Evolutionary conservation across 345 rosid species (phyloP).

Genomic region (Microthlaspi erraticum): DNA sequence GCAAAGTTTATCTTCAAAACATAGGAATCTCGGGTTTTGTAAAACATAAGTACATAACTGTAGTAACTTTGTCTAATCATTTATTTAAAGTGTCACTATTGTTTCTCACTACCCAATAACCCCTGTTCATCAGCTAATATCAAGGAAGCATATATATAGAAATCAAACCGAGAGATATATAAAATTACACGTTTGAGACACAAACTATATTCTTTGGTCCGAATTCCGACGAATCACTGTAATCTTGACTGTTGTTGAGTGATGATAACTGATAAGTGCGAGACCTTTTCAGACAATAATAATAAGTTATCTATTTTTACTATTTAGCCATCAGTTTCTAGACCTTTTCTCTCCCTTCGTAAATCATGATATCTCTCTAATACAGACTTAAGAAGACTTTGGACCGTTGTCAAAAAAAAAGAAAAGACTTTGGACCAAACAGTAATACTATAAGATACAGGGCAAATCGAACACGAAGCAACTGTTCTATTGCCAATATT

Average conservation of each 20-base stretch:
- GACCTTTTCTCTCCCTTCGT: too few relatives aligned
- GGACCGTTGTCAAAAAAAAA: too few relatives aligned
- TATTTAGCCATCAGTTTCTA: too few relatives aligned
- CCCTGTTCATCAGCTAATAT: constrained; percentile 9
- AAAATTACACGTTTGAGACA: constrained; percentile 1
- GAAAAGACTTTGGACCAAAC: constrained; percentile 1
- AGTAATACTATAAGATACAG: not conserved
- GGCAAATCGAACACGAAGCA: not conserved
- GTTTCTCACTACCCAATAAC: not conserved
- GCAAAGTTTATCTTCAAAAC: not conserved
- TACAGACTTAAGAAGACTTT: too few relatives aligned
- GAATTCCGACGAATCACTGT: not conserved
- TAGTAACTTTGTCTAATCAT: not conserved
- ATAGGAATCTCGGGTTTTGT: constrained; percentile 6
- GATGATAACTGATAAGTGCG: not conserved
- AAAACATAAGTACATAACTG: not conserved
- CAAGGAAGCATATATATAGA: not conserved
- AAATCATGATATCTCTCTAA: too few relatives aligned
- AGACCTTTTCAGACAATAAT: not conserved
- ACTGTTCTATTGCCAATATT: not conserved
- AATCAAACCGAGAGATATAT: not conserved
- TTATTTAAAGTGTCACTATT: not conserved
- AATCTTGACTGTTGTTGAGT: not conserved
- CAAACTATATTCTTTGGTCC: not conserved
- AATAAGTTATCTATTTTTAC: too few relatives aligned